Percentiles rank a stretch among this genome's conserved stretches.
phyloP scores from a whole-genome alignment of 1,284 basidiomycete genomes.

The Hemileia vastatrix region DNA sequence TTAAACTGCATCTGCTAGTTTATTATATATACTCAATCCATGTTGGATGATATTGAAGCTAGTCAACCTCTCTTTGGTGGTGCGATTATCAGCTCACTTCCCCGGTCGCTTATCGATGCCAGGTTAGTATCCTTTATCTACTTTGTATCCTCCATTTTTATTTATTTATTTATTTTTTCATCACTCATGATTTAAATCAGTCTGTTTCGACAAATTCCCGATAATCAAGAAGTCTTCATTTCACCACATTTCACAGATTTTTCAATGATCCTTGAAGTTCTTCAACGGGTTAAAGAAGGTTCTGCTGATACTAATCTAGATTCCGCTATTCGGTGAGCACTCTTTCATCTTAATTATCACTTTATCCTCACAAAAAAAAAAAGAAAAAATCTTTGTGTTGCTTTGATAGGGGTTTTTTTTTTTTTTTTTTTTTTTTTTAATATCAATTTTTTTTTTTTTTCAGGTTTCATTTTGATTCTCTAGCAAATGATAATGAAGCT shows the following conservation, averaged over 20 bases:
- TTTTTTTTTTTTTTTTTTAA: neutral
- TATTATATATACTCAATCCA: too few relatives aligned
- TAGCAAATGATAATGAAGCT: constrained; percentile 82
- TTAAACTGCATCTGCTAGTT: too few relatives aligned
- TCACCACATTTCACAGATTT: constrained; percentile 56
- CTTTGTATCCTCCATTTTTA: constrained; percentile 6
- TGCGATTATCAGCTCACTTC: constrained; percentile 62
- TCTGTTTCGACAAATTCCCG: constrained; percentile 82
- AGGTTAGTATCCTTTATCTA: constrained; percentile 55
- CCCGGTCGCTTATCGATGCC: constrained; percentile 62
- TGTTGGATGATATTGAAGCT: constrained; percentile 23
- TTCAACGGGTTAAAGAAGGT: constrained; percentile 59
- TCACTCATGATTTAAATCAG: constrained; percentile 54
- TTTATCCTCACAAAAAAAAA: neutral
- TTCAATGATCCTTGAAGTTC: constrained; percentile 76
- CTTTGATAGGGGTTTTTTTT: neutral
- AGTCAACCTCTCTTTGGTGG: constrained; percentile 51
- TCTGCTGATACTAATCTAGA: constrained; percentile 50
- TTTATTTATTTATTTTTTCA: neutral
- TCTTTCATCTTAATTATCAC: neutral
- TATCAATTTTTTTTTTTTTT: neutral
- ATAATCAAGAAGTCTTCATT: constrained; percentile 90
- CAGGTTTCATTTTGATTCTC: constrained; percentile 81
- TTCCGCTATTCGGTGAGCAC: constrained; percentile 36
- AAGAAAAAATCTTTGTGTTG: neutral